Evolutionary conservation across 768 basidiomycete genomes (phyloP), one percentile per base, ranked within the genome.

Genomic region (Amanita polypyramis): DNA sequence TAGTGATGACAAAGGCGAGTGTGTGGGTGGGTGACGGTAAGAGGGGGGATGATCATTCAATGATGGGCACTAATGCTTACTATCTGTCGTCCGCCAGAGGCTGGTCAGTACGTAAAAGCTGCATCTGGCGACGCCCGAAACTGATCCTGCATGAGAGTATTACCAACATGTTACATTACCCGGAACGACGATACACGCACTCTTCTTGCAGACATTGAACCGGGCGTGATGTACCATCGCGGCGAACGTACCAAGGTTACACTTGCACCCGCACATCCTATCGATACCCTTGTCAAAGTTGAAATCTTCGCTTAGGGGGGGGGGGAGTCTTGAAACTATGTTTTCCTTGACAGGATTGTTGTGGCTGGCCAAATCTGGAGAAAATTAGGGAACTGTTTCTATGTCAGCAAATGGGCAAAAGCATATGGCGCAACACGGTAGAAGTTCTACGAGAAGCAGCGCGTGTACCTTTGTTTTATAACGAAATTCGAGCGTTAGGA

Each of bases 31-130:
- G n/a, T n/a, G n/a, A n/a, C n/a, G n/a, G n/a, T n/a, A n/a, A n/a
- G n/a, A n/a, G n/a, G n/a, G n/a, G n/a, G n/a, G n/a, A n/a, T n/a
- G n/a, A n/a, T n/a, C n/a, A n/a, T n/a, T n/a, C n/a, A n/a, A n/a
- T n/a, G n/a, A n/a, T n/a, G n/a, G n/a, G n/a, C n/a, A n/a, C n/a
- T n/a, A n/a, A n/a, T n/a, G 57, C 69, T 50, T 39, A 76, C 74
- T 73, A 54, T 74, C 74, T 45, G 69, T 72, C 42, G 70, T 53
- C 73, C 74, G 75, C 46, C 75, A 73, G 5, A 75, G 55, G 47
- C 73, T 74, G 43, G 69, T 64, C n/a, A 76, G 60, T 17, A 65
- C 17, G 54, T n/a, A 76, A 74, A 25, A 76, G 64, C 55, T 76
- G 70, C 41, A 62, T 56, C 47, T 76, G 74, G 58, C 75, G 76